Base-by-base conservation (phyloP, 1,139 yeast species). In the Saccharomyces uvarum region DNA sequence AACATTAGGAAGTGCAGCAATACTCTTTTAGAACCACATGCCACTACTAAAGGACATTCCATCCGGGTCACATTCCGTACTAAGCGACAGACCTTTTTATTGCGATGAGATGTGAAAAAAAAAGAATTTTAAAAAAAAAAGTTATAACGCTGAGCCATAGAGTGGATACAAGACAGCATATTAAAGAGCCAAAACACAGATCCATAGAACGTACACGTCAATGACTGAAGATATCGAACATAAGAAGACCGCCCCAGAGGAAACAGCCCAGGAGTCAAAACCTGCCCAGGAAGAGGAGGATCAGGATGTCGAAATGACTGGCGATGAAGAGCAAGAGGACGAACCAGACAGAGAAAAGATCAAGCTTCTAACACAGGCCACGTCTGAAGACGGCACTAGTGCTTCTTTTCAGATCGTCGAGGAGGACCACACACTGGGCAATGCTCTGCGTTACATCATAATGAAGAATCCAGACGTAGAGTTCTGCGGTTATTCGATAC, bases 381-480 rank as follows among this genome's bases (percentile, higher is more conserved):
- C 70, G 19, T 80, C 96, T 1, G 95, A 88, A 61, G 98, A 93
- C 69, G 97, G 97, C 48, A 82, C 95, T 41, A 93, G 96, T 31
- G 97, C 96, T 0, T 88, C 97, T 2, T 95, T 93, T 74, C 97
- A 93, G 73, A 84, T 93, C 59, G 70, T 81, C 33, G 95, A 90
- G 62, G 99, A 93, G 71, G 98, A 93, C 72, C 99, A 93, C 70
- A 93, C 99, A 1, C 74, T 93, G 55, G 99, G 98, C 27, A 93
- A 93, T 69, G 88, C 98, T 4, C 79, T 93, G 57, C 83, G 97
- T 70, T 91, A 90, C 71, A 83, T 93, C 67, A 89, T 93, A 64
- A 90, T 93, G 97, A 91, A 91, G 74, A 93, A 93, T 73, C 97
- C 97, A 44, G 96, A 90, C 63, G 98, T 93, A 33, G 99, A 93